Percentiles rank a stretch among this genome's conserved stretches.
Evolutionary conservation across 176 grass and related monocot species (phyloP).

Genomic region (Neostapfia colusana): DNA sequence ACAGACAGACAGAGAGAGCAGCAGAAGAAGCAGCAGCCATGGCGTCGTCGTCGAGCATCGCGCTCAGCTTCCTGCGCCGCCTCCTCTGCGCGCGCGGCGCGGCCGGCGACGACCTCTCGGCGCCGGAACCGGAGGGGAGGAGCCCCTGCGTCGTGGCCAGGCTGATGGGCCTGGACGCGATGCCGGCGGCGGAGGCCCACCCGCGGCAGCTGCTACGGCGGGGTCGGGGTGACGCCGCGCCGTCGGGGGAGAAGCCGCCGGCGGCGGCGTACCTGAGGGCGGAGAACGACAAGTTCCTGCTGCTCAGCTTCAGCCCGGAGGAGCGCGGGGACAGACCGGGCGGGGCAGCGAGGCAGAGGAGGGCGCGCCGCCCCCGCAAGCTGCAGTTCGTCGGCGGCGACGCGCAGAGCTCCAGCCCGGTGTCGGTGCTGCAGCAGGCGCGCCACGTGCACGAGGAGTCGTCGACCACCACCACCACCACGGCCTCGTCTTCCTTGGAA

Average conservation of each 20-base stretch:
- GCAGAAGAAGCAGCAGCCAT: constrained; percentile 24
- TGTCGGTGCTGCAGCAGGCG: constrained; percentile 70
- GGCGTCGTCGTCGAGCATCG: constrained; percentile 43
- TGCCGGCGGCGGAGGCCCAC: constrained; percentile 38
- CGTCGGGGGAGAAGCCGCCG: too few species aligned
- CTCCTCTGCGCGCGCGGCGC: constrained; percentile 52
- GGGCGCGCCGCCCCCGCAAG: constrained; percentile 1
- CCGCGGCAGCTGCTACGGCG: constrained; percentile 13
- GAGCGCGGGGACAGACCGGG: constrained; percentile 8
- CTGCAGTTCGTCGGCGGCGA: constrained; percentile 27
- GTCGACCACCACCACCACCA: constrained; percentile 40
- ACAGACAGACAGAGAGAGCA: too few species aligned
- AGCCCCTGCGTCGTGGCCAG: constrained; percentile 84
- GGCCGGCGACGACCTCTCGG: not conserved
- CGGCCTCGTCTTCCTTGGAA: constrained; percentile 23
- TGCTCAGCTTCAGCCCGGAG: constrained; percentile 78
- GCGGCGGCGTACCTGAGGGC: constrained; percentile 56
- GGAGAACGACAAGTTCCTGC: constrained; percentile 84
- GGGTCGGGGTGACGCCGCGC: constrained; percentile 44
- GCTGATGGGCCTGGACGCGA: constrained; percentile 83
- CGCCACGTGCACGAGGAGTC: constrained; percentile 26
- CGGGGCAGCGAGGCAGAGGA: not conserved
- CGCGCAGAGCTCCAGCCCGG: constrained; percentile 58
- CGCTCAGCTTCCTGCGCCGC: constrained; percentile 55
- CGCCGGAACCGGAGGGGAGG: not conserved